Base-by-base conservation (phyloP, 139 green algal species). In the Marvania coccoides region DNA sequence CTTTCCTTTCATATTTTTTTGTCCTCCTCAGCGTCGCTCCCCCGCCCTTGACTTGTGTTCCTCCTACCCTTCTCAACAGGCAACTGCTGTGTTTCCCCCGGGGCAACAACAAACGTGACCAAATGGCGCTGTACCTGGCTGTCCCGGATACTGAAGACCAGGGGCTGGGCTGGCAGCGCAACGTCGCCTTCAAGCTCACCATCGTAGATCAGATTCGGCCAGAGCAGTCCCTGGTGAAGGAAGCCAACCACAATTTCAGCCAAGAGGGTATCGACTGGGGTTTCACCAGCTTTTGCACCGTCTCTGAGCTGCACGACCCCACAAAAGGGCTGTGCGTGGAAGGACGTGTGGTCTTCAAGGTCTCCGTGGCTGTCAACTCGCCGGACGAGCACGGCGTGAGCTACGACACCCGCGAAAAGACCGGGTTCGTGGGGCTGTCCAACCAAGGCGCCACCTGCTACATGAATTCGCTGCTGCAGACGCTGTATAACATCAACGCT, bases 381-480 rank as follows among this genome's bases (percentile, higher is more conserved):
- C 24, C 15, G 28, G 68, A 62, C 47, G 33, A 42, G 30, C 70
- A 87, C 36, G 75, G 77, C 30, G 70, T 75, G 34, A 31, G 29
- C 8, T 93, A 92, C 54, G 88, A 98, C 72, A 87, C 78, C 34
- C 88, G 88, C 55, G 86, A 90, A 68, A 84, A 91, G 63, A 98
- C 93, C 2, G 89, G 90, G 12, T 92, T 76, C 69, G 93, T 99
- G 30, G 95, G 95, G 14, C 75, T 99, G 13, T 96, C 96, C 77
- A 99, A 99, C 80, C 87, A 95, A 70, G 94, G 94, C 5, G 92
- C 92, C 47, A 98, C 94, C 4, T 99, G 94, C 87, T 99, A 98
- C 85, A 98, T 99, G 90, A 99, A 99, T 84, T 93, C 78, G 12
- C 82, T 98, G 61, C 85, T 99, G 67, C 95, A 99, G 85, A 96